Conservation (phyloP, 176 grass and related monocot species). For the Eragrostis curvula region DNA sequence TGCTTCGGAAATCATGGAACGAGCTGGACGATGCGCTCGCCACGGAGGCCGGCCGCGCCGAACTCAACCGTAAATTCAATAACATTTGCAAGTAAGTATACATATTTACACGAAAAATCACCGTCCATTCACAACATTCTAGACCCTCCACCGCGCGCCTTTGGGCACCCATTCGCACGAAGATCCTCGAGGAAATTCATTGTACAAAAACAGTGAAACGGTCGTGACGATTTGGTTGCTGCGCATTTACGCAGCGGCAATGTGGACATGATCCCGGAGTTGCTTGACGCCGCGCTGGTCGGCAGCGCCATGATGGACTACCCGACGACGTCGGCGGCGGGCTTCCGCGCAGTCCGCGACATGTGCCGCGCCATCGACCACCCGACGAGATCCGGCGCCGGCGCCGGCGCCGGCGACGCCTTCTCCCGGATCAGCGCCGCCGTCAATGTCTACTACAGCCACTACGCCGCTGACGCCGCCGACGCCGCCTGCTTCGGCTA, state of each 20-base stretch:
- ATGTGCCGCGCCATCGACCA: conserved; percentile 69
- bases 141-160: no score
- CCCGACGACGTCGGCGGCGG: conserved; percentile 46
- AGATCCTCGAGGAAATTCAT: no score
- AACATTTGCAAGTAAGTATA: conserved; percentile 49
- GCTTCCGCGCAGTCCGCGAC: conserved; percentile 51
- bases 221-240: background rate
- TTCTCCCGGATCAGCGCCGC: conserved; percentile 40
- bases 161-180: no score
- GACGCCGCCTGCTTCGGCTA: no score
- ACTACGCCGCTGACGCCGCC: conserved; percentile 27
- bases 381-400: background rate
- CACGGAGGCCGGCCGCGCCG: conserved; percentile 16
- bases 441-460: conserved; percentile 69
- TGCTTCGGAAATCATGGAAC: conserved; percentile 54
- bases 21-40: conserved; percentile 29
- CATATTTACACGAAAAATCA: no score
- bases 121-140: no score
- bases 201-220: background rate
- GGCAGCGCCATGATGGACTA: conserved; percentile 66
- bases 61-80: conserved; percentile 48
- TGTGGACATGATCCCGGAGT: background rate
- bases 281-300: conserved; percentile 37
- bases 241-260: background rate
- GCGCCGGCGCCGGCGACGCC: conserved; percentile 4